Conservation (phyloP, 164 flowering plant species). For the Vitis cinerea region DNA sequence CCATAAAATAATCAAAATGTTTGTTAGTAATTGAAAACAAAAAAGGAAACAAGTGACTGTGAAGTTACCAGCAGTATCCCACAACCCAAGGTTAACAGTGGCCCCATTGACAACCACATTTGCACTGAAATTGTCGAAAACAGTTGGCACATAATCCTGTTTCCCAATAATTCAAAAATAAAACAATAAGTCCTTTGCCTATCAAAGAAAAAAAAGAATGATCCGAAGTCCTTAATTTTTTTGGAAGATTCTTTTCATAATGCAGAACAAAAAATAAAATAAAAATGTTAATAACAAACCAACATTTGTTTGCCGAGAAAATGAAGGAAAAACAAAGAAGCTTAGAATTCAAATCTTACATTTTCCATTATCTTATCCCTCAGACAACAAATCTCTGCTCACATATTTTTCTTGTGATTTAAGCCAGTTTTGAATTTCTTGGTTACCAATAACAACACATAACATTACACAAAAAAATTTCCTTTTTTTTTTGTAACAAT, state of each 20-base stretch:
- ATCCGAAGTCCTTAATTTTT: neutral
- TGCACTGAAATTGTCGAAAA: conserved; percentile 54
- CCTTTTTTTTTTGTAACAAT: too few species aligned
- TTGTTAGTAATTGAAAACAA: neutral
- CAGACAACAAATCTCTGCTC: too few species aligned
- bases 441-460: too few species aligned
- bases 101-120: conserved; percentile 51
- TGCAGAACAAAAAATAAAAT: too few species aligned
- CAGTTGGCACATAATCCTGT: conserved; percentile 56
- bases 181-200: neutral
- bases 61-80: conserved; percentile 52
- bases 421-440: too few species aligned
- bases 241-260: neutral
- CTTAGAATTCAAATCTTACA: too few species aligned
- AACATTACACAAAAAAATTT: too few species aligned
- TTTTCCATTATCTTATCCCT: too few species aligned
- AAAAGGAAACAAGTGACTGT: neutral
- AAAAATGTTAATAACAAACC: too few species aligned
- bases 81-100: conserved; percentile 47
- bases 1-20: neutral
- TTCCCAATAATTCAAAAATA: conserved; percentile 4
- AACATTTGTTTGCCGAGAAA: too few species aligned
- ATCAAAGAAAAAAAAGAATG: neutral
- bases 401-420: too few species aligned
- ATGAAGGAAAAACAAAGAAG: too few species aligned